A percentile compares a stretch with the other conserved stretches of the same genome.
Conservation (phyloP, 164 flowering plant species). For the Dillenia suffruticosa region DNA sequence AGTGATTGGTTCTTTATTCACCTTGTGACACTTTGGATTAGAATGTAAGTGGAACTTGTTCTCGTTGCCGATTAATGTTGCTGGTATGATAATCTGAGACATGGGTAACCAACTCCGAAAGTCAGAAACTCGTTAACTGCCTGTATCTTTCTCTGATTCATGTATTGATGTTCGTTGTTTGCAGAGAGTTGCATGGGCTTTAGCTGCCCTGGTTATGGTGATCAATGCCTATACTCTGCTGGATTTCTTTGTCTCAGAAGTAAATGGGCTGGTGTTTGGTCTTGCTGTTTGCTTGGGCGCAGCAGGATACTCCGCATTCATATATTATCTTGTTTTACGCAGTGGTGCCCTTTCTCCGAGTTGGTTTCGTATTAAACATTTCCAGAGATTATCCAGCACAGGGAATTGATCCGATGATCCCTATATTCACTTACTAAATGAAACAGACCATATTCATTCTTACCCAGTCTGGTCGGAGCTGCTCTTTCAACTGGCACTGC, state of each 20-base stretch:
- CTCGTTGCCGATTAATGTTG: not conserved
- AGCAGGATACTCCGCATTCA: slow-evolving; percentile 55
- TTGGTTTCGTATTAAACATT: no score
- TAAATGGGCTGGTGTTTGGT: slow-evolving; percentile 52
- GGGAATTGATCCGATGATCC: no score
- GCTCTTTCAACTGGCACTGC: no score
- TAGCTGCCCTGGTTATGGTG: slow-evolving; percentile 72
- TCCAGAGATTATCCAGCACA: no score
- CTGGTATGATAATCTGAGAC: not conserved
- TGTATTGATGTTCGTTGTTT: slow-evolving; percentile 1
- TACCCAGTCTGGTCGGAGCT: no score
- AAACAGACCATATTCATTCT: no score
- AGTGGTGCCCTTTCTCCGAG: slow-evolving; percentile 3
- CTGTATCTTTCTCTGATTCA: not conserved
- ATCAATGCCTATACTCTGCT: slow-evolving; percentile 83
- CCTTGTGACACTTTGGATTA: no score
- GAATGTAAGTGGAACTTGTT: not conserved
- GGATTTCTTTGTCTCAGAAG: slow-evolving; percentile 72
- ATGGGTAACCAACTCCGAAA: not conserved
- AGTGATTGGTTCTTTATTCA: no score
- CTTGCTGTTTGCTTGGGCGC: slow-evolving; percentile 37
- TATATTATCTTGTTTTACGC: slow-evolving; percentile 55
- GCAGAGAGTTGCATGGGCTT: slow-evolving; percentile 72
- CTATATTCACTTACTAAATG: no score
- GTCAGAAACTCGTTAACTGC: no score